Base-by-base conservation (phyloP, 2,329 filamentous ascomycete species). In the Pseudogymnoascus sp. region DNA sequence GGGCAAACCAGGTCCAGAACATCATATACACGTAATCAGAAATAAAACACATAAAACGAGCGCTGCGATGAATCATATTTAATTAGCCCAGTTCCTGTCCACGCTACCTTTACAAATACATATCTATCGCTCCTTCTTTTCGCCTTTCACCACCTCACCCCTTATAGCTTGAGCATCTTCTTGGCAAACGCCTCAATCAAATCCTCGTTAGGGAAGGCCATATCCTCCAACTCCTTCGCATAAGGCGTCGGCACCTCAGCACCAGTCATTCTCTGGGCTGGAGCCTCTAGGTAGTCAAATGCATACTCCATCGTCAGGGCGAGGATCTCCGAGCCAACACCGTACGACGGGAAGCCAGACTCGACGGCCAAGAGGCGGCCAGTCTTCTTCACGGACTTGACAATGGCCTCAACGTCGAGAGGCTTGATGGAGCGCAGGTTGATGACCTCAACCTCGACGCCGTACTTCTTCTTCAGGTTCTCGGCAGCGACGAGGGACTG, bases 361-460 rank as follows among this genome's bases (percentile, higher is more conserved):
- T 98, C 93, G 70, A 99, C 91, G 43, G 87, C 87, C 77, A 99
- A 84, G 67, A 99, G 86, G 73, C 89, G 90, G 76, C 90, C 89
- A 16, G 95, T 99, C 89, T 99, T 99, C 90, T 99, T 98, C 76
- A 99, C 88, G 11, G 93, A 97, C 78, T 96, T 92, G 78, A 98
- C 83, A 73, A 99, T 98, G 69, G 91, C 84, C 78, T 98, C 93
- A 65, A 99, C 84, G 73, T 99, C 95, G 69, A 99, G 85, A 46
- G 95, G 95, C 84, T 98, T 99, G 80, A 99, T 81, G 70, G 93
- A 97, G 73, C 95, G 92, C 74, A 99, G 87, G 84, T 99, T 99
- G 84, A 99, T 89, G 68, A 99, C 95, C 81, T 99, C 95, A 62
- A 86, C 89, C 71, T 98, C 93, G 65, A 98, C 87, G 66, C 95